Evolutionary conservation across 306 rosid species (phyloP).

Genomic region (Cotoneaster glaucophyllus): DNA sequence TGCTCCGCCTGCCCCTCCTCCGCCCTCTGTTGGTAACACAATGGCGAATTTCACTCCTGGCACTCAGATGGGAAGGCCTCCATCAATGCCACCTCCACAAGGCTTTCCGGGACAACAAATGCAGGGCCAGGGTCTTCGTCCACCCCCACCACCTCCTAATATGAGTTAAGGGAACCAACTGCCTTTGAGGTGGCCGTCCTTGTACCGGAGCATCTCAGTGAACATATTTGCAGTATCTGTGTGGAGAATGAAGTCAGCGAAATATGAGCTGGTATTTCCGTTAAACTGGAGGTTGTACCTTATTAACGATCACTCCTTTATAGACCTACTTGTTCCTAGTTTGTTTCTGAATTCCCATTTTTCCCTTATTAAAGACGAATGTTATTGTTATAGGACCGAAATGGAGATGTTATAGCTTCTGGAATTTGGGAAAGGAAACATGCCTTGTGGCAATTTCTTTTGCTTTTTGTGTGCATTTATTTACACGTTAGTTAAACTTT

Average conservation of each 20-base stretch:
- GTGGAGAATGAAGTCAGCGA: neutral
- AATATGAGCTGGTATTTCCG: neutral
- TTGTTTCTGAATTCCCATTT: neutral
- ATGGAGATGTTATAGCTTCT: neutral
- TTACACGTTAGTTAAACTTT: too few relatives aligned
- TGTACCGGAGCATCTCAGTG: neutral
- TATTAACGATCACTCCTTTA: neutral
- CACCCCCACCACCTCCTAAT: conserved; percentile 65
- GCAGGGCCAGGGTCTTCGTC: conserved; percentile 45
- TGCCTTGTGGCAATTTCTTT: neutral
- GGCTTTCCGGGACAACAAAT: conserved; percentile 60
- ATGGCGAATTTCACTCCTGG: conserved; percentile 60
- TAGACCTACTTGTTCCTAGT: neutral
- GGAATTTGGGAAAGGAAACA: neutral
- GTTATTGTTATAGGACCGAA: neutral
- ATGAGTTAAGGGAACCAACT: conserved; percentile 36
- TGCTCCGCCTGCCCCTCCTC: conserved; percentile 76
- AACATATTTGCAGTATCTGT: neutral
- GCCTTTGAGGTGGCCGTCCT: neutral
- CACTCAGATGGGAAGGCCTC: conserved; percentile 48
- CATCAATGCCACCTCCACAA: conserved; percentile 68
- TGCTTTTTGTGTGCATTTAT: neutral
- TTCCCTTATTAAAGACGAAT: neutral
- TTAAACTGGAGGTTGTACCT: neutral
- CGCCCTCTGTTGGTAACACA: conserved; percentile 50